Percentiles rank a stretch among this genome's conserved stretches.
Conservation (phyloP, 169 alveolate species). For the Plasmodium knowlesi region DNA sequence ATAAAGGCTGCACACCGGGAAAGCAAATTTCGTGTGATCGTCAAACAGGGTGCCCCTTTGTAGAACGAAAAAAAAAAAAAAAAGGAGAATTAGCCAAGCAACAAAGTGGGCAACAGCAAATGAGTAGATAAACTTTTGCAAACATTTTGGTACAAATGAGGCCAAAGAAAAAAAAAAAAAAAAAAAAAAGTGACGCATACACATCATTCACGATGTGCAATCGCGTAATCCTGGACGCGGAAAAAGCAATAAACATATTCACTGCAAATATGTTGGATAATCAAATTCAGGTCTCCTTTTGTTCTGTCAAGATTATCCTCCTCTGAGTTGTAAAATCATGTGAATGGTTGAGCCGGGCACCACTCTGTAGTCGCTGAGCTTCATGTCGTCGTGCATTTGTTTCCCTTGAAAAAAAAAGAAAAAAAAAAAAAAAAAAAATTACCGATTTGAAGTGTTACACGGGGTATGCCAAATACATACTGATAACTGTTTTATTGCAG, state of each 20-base stretch:
- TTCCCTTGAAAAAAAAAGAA: constrained; percentile 82
- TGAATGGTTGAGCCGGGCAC: constrained; percentile 96
- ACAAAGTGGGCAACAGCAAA: not conserved
- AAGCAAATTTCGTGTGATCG: not conserved
- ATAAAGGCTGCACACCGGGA: not conserved
- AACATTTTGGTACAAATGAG: not conserved
- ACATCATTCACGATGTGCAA: not conserved
- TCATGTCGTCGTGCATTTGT: constrained; percentile 92
- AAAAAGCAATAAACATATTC: not conserved
- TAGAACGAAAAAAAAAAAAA: constrained; percentile 4
- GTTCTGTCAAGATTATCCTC: constrained; percentile 79
- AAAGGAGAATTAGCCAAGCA: not conserved
- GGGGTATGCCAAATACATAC: not conserved
- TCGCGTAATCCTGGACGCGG: constrained; percentile 6
- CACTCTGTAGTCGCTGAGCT: constrained; percentile 92
- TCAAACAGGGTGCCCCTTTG: not conserved
- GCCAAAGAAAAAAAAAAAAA: not conserved
- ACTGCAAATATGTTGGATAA: not conserved
- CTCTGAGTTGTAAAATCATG: constrained; percentile 96
- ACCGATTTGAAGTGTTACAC: not conserved
- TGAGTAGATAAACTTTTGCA: not conserved
- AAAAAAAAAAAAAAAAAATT: not conserved
- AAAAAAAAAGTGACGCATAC: not conserved
- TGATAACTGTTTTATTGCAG: not conserved
- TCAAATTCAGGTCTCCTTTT: not conserved